These are phyloP conservation scores for Vitellaria paradoxa DNA, from an alignment of 179 eudicot genomes.

Conservation along the genomic window DNA sequence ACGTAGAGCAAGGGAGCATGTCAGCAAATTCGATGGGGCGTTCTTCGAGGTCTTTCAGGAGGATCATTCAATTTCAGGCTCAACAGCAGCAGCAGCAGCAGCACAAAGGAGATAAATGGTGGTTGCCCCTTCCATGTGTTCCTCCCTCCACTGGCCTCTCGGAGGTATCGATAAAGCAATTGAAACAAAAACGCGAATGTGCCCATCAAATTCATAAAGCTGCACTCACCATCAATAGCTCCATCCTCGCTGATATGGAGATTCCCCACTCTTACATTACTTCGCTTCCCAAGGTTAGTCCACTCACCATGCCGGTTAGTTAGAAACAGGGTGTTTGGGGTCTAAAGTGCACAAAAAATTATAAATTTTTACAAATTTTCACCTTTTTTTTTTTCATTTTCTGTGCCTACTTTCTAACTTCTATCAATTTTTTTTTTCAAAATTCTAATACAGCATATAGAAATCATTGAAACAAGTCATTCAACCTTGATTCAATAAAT, in stretches of 20 bases:
- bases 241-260: constrained; percentile 77
- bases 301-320: not conserved
- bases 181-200: constrained; percentile 67
- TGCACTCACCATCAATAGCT: constrained; percentile 49
- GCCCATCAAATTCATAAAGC: constrained; percentile 50
- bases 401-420: too few species aligned
- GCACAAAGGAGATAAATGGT: constrained; percentile 37
- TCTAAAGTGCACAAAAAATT: too few species aligned
- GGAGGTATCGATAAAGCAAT: constrained; percentile 59
- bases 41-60: constrained; percentile 58
- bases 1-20: constrained; percentile 74
- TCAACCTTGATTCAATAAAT: too few species aligned
- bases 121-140: constrained; percentile 87
- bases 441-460: too few species aligned
- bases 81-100: too few species aligned
- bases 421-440: too few species aligned
- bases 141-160: constrained; percentile 61
- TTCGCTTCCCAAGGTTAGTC: constrained; percentile 78
- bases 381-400: too few species aligned
- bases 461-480: too few species aligned
- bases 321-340: too few species aligned
- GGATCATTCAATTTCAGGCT: constrained; percentile 34
- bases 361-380: too few species aligned
- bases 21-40: constrained; percentile 39
- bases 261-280: constrained; percentile 71